Conservation (phyloP, 805 yeast species). For the Scheffersomyces amazonensis region DNA sequence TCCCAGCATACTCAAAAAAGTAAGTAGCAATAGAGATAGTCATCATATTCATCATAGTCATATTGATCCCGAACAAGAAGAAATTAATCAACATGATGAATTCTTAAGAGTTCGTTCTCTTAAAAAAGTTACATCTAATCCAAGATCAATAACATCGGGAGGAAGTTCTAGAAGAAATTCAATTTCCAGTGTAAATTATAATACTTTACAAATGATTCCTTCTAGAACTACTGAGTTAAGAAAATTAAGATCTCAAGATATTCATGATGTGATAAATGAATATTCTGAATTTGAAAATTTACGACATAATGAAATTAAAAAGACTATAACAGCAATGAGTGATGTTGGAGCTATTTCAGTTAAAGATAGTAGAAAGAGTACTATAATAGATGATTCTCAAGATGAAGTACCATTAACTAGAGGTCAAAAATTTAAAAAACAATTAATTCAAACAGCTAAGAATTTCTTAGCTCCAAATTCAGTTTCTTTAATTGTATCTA, state of each 20-base stretch:
- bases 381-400: conserved; percentile 1
- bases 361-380: background rate
- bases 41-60: background rate
- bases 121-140: conserved; percentile 6
- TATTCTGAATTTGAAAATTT: conserved; percentile 45
- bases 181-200: conserved; percentile 1
- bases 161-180: conserved; percentile 7
- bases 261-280: conserved; percentile 39
- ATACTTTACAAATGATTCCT: conserved; percentile 12
- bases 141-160: conserved; percentile 3
- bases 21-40: background rate
- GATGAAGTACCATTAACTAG: background rate
- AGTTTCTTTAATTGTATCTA: conserved; percentile 59
- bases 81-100: conserved; percentile 16
- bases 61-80: background rate
- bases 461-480: conserved; percentile 74
- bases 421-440: conserved; percentile 3
- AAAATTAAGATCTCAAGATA: conserved; percentile 27
- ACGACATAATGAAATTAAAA: conserved; percentile 14
- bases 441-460: conserved; percentile 20
- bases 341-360: conserved; percentile 15
- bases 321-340: conserved; percentile 17
- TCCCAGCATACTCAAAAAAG: background rate
- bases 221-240: conserved; percentile 24
- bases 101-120: conserved; percentile 13